Percentiles rank a stretch among this genome's conserved stretches.
phyloP scores from a whole-genome alignment of 2,329 filamentous ascomycete species.

The Colletotrichum brevisporum region DNA sequence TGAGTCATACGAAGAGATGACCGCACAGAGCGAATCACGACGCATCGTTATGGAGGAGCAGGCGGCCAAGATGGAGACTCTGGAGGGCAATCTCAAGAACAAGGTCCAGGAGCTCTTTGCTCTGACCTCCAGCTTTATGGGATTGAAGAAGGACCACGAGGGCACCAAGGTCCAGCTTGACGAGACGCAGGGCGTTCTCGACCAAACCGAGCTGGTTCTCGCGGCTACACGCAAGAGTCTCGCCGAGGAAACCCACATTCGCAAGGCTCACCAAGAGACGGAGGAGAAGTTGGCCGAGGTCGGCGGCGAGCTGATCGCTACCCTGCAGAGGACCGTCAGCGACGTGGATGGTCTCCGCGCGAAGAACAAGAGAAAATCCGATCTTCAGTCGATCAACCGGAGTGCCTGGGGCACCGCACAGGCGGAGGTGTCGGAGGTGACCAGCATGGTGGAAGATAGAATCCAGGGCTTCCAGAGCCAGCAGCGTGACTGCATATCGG shows the following conservation, averaged over 20 bases:
- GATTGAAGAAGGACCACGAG: conserved; percentile 91
- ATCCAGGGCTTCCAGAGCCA: conserved; percentile 80
- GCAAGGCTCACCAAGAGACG: conserved; percentile 88
- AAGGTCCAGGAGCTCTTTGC: conserved; percentile 94
- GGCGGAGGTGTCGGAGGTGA: conserved; percentile 81
- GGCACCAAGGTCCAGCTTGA: conserved; percentile 79
- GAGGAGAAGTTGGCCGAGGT: conserved; percentile 82
- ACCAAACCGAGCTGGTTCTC: conserved; percentile 90
- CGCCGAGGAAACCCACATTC: conserved; percentile 82
- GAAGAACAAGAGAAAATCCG: conserved; percentile 88
- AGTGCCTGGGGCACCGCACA: conserved; percentile 84
- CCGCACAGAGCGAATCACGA: conserved; percentile 90
- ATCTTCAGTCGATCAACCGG: conserved; percentile 85
- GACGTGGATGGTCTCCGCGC: conserved; percentile 87
- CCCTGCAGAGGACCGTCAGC: conserved; percentile 81
- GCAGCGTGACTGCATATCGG: conserved; percentile 79
- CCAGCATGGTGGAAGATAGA: conserved; percentile 80
- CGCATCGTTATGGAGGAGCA: conserved; percentile 95
- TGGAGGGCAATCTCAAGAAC: conserved; percentile 91
- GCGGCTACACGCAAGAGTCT: conserved; percentile 82
- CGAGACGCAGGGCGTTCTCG: conserved; percentile 83
- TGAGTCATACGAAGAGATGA: conserved; percentile 92
- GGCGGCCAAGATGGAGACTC: conserved; percentile 89
- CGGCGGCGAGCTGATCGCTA: conserved; percentile 82
- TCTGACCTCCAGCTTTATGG: conserved; percentile 88